A percentile compares a stretch with the other conserved stretches of the same genome.
Conservation (phyloP, 257 asterid species). For the Nicotiana sylvestris region DNA sequence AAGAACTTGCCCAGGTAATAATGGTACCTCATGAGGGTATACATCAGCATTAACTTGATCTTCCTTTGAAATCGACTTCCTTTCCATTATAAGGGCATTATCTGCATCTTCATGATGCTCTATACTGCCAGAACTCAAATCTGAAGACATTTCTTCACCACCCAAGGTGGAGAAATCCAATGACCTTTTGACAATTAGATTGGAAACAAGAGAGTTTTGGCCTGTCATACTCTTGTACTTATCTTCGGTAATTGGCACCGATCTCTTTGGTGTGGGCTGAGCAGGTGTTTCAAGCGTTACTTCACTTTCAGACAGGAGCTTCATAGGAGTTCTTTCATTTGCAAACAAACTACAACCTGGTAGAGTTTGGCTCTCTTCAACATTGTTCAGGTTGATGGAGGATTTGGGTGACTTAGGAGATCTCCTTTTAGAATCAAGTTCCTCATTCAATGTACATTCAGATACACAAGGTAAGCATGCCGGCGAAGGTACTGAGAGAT, state of each 20-base stretch:
- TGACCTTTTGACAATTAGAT: conserved; percentile 60
- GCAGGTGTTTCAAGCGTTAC: conserved; percentile 62
- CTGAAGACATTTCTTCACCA: conserved; percentile 19
- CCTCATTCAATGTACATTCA: conserved; percentile 26
- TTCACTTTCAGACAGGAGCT: conserved; percentile 33
- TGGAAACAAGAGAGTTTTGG: conserved; percentile 38
- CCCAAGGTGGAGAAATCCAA: conserved; percentile 47
- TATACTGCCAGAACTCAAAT: conserved; percentile 5
- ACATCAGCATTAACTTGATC: neutral
- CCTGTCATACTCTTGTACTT: conserved; percentile 37
- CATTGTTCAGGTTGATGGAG: conserved; percentile 11
- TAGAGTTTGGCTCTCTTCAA: conserved; percentile 8
- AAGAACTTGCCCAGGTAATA: neutral
- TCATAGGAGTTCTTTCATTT: conserved; percentile 57
- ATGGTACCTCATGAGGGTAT: neutral
- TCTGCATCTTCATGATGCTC: conserved; percentile 7
- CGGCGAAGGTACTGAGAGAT: conserved; percentile 14
- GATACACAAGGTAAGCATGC: conserved; percentile 28
- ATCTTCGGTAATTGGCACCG: conserved; percentile 55
- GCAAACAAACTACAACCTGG: conserved; percentile 13
- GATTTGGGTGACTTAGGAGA: conserved; percentile 29
- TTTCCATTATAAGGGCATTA: conserved; percentile 8
- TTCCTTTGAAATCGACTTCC: conserved; percentile 1
- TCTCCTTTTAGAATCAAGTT: conserved; percentile 22
- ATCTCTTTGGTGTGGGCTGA: conserved; percentile 62